These are phyloP conservation scores for Cladorrhinum sp. DNA, from an alignment of 2,329 filamentous ascomycete genomes.

Conservation along the genomic window DNA sequence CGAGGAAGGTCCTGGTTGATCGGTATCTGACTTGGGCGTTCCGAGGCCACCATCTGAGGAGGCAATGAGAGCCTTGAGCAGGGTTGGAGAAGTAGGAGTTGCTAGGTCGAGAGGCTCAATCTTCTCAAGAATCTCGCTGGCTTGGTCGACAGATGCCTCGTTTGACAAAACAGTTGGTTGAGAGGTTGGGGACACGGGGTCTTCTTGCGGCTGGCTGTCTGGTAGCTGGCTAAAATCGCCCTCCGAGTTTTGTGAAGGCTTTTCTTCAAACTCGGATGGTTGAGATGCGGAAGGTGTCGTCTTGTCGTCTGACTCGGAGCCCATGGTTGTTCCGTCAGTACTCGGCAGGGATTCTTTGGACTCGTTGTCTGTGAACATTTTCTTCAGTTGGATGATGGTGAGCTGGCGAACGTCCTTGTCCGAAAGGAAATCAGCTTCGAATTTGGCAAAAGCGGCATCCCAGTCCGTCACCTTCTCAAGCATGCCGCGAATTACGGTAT, in stretches of 20 bases:
- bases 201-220: conserved; percentile 9
- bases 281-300: conserved; percentile 39
- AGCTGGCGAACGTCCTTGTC: conserved; percentile 94
- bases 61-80: conserved; percentile 21
- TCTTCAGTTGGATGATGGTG: conserved; percentile 87
- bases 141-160: conserved; percentile 24
- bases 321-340: conserved; percentile 54
- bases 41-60: conserved; percentile 15
- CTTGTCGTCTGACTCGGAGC: conserved; percentile 47
- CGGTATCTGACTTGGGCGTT: conserved; percentile 9
- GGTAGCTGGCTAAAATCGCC: conserved; percentile 9
- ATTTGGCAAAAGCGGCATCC: conserved; percentile 86
- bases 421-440: conserved; percentile 89
- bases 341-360: conserved; percentile 72
- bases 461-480: conserved; percentile 90
- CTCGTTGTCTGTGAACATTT: conserved; percentile 90
- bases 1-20: background rate
- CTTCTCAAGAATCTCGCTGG: conserved; percentile 38
- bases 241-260: conserved; percentile 23
- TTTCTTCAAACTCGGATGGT: conserved; percentile 25
- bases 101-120: conserved; percentile 52
- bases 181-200: conserved; percentile 16
- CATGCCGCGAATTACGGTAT: conserved; percentile 82
- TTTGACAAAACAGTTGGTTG: conserved; percentile 7
- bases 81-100: conserved; percentile 35